Evolutionary conservation across 805 yeast genomes (phyloP).

Genomic region (Wickerhamiella parazyma): DNA sequence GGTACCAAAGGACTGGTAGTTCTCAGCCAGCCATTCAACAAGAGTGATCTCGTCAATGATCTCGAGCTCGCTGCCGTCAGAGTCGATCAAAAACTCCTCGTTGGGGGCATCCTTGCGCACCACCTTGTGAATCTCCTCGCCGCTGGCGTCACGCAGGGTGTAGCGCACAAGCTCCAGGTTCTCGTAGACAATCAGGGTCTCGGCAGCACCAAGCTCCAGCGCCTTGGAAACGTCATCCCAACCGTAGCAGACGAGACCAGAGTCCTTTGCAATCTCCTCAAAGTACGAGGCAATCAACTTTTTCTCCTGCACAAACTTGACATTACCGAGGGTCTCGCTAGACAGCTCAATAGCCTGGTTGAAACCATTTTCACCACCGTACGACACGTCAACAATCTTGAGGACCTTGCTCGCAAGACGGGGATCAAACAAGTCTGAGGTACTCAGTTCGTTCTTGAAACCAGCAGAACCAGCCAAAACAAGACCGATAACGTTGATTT

Average conservation of each 20-base stretch:
- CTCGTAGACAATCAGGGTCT: constrained; percentile 82
- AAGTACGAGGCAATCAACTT: constrained; percentile 82
- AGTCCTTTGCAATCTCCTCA: constrained; percentile 94
- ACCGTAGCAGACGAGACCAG: constrained; percentile 97
- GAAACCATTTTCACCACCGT: constrained; percentile 99
- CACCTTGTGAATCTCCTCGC: constrained; percentile 57
- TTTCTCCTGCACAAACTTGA: constrained; percentile 96
- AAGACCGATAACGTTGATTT: constrained; percentile 85
- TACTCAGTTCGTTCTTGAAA: constrained; percentile 86
- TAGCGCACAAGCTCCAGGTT: constrained; percentile 77
- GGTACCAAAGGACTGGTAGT: constrained; percentile 89
- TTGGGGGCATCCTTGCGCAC: constrained; percentile 61
- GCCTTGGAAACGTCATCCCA: constrained; percentile 94
- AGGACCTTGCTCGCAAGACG: constrained; percentile 80
- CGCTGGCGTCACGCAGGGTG: constrained; percentile 72
- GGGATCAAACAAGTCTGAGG: constrained; percentile 83
- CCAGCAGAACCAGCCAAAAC: constrained; percentile 99
- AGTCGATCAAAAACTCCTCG: constrained; percentile 66
- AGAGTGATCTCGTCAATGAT: constrained; percentile 68
- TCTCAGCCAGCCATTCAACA: constrained; percentile 96
- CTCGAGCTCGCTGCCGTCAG: constrained; percentile 90
- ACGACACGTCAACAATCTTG: constrained; percentile 90
- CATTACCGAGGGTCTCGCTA: constrained; percentile 93
- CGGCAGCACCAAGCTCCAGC: constrained; percentile 90
- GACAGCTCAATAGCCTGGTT: constrained; percentile 98